Conservation (phyloP, 306 rosid genomes). For the Trichosanthes truncata region DNA sequence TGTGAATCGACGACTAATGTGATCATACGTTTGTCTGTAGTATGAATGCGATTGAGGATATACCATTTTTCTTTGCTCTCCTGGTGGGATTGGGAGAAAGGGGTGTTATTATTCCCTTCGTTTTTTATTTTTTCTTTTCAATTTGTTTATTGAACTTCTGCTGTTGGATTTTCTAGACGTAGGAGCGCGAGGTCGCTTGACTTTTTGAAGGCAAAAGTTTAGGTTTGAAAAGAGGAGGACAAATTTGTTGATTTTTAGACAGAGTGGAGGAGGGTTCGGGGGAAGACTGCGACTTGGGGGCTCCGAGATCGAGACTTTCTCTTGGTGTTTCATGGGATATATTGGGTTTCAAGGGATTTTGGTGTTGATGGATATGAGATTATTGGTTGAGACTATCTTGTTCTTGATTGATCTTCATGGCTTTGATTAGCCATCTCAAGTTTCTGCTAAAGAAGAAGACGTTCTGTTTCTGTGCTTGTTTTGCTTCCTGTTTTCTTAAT, state of each 20-base stretch:
- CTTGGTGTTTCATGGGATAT: conserved; percentile 3
- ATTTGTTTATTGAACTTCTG: background rate
- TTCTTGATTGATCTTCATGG: conserved; percentile 21
- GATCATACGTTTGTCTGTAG: background rate
- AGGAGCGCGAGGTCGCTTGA: background rate
- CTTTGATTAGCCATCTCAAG: conserved; percentile 30
- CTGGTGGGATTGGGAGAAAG: background rate
- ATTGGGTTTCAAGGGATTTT: conserved; percentile 23
- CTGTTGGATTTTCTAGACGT: background rate
- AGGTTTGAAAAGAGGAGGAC: background rate
- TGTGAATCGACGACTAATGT: background rate
- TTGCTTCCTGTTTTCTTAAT: conserved; percentile 1
- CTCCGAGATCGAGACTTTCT: background rate
- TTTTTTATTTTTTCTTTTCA: background rate
- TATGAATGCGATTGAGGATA: background rate
- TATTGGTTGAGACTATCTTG: conserved; percentile 23
- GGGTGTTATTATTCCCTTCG: background rate
- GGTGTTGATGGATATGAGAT: conserved; percentile 36
- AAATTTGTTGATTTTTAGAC: background rate
- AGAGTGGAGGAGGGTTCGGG: background rate
- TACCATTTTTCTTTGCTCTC: background rate
- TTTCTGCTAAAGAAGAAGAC: conserved; percentile 4
- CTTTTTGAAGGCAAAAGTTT: background rate
- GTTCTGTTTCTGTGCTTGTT: background rate
- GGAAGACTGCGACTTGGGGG: background rate